These are phyloP conservation scores for Nakazawaea wickerhamii DNA, from an alignment of 805 yeast genomes.

Conservation along the genomic window DNA sequence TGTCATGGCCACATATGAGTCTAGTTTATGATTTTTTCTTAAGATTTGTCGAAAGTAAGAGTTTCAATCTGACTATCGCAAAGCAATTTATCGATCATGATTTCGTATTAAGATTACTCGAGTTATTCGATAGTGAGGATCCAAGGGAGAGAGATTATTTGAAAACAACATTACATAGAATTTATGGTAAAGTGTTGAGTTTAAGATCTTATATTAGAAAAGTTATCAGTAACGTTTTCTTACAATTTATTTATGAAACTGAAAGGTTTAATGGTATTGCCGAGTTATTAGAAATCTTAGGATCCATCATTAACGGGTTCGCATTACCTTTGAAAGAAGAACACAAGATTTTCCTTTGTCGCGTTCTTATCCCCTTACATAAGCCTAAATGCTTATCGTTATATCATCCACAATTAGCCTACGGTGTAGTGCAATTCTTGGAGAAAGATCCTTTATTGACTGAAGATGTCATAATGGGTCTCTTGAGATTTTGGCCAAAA, in stretches of 20 bases:
- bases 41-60: conserved; percentile 89
- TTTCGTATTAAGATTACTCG: conserved; percentile 75
- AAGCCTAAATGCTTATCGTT: conserved; percentile 83
- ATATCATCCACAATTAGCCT: conserved; percentile 95
- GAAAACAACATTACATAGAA: conserved; percentile 91
- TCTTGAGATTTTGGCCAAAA: conserved; percentile 95
- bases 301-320: conserved; percentile 95
- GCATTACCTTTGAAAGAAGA: conserved; percentile 96
- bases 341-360: conserved; percentile 82
- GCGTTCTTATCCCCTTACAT: conserved; percentile 88
- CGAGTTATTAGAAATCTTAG: conserved; percentile 89
- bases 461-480: conserved; percentile 94
- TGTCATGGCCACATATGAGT: conserved; percentile 99
- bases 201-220: conserved; percentile 88
- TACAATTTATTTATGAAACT: conserved; percentile 92
- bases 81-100: conserved; percentile 91
- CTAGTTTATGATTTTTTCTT: conserved; percentile 91
- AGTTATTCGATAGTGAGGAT: conserved; percentile 92
- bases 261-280: conserved; percentile 95
- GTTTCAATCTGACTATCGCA: conserved; percentile 88
- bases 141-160: conserved; percentile 93
- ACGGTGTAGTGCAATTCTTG: conserved; percentile 92
- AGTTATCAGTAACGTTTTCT: conserved; percentile 84
- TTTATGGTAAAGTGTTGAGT: conserved; percentile 90
- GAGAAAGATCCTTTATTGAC: conserved; percentile 91